Evolutionary conservation across 192 early-diverging fungal genomes (phyloP).

Genomic region (Coemansia sp.): DNA sequence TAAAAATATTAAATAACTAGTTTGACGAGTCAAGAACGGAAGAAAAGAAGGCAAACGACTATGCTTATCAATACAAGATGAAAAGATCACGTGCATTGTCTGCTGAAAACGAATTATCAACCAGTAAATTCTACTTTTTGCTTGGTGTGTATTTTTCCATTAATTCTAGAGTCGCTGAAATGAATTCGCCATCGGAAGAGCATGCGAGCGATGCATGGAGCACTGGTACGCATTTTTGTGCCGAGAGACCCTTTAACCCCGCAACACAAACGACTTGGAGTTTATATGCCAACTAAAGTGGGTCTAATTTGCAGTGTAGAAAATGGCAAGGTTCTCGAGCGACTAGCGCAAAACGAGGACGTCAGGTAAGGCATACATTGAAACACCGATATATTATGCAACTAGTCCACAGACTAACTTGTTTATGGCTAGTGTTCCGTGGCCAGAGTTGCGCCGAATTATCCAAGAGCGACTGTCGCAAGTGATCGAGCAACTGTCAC

Average conservation of each 20-base stretch:
- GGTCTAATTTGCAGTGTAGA: conserved; percentile 15
- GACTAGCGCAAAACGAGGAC: conserved; percentile 39
- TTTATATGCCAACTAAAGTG: background rate
- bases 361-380: conserved; percentile 19
- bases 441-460: conserved; percentile 41
- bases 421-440: conserved; percentile 26
- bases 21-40: background rate
- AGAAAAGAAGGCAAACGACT: background rate
- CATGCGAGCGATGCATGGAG: conserved; percentile 16
- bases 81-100: background rate
- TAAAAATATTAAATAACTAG: background rate
- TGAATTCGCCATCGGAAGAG: conserved; percentile 8
- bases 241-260: background rate
- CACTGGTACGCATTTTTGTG: conserved; percentile 12
- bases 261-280: background rate
- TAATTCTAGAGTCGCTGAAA: background rate
- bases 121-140: background rate
- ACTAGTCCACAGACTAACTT: background rate
- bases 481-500: conserved; percentile 23
- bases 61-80: background rate
- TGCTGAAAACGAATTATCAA: background rate
- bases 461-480: conserved; percentile 41
- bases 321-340: conserved; percentile 32
- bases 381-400: background rate
- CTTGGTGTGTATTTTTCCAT: background rate